Evolutionary conservation across 2,329 filamentous ascomycete genomes (phyloP), one percentile per base, ranked within the genome.

Genomic region (Fusarium avenaceum): DNA sequence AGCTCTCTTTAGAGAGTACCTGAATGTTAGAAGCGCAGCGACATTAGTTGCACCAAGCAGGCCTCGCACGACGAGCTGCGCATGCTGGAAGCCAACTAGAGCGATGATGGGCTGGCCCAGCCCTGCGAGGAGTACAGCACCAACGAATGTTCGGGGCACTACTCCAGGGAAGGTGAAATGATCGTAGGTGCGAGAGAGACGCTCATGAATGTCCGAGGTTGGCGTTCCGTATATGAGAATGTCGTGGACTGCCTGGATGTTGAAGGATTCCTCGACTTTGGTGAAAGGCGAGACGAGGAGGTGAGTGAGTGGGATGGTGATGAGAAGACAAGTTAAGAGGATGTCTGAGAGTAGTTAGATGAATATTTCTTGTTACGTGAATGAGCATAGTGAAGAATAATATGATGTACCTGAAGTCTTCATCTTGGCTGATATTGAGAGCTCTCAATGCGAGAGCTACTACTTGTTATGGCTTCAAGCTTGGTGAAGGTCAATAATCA

Each of bases 241-340:
- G 78, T 99, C 96, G 79, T 98, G 96, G 4, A 90, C 87, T 7
- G 96, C 96, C 79, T 99, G 96, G 60, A 98, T 89, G 78, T 97
- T 97, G 86, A 99, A 98, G 1, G 95, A 98, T 80, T 99, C 96
- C 79, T 99, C 96, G 62, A 99, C 96, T 79, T 99, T 99, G 58
- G 94, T 97, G 82, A 96, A 95, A 1, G 96, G 96, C 13, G 94
- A 89, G 24, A 89, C 77, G 64, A 89, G 75, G 56, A 97, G 87
- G 78, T 97, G 92, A 55, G 91, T 56, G 4, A 84, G 77, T 2
- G 92, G 91, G 59, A 94, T 82, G 49, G 89, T 79, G 67, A 89
- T 74, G 61, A 81, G 75, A 44, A 79, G 67, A 24, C 67, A 53
- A 30, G 69, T 64, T 45, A 76, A 60, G 39, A 68, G 33, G 17